Conservation (phyloP, 305 asterid genomes). For the Euphrasia arctica region DNA sequence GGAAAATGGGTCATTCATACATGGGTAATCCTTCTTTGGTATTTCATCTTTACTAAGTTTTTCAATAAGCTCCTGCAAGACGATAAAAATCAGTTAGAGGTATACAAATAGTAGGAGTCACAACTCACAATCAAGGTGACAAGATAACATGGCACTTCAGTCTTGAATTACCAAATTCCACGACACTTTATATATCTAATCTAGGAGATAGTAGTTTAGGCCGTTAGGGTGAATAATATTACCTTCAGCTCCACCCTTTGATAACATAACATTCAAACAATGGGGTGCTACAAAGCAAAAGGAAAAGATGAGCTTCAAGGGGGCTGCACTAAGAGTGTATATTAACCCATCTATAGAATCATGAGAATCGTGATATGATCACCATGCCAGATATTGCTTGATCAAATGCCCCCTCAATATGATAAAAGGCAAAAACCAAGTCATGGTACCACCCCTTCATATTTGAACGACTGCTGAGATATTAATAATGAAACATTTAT, state of each 20-base stretch:
- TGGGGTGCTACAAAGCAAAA: not conserved
- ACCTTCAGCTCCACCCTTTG: constrained; percentile 7
- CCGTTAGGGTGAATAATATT: no score
- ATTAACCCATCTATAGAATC: not conserved
- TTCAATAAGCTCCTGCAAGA: constrained; percentile 79
- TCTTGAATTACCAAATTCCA: constrained; percentile 1
- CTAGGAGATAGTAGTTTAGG: not conserved
- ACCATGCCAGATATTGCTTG: constrained; percentile 4
- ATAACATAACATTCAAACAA: not conserved
- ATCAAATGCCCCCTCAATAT: not conserved
- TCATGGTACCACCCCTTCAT: constrained; percentile 1
- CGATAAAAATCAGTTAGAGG: constrained; percentile 21
- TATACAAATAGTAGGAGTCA: not conserved
- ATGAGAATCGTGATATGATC: constrained; percentile 4
- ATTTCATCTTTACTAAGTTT: constrained; percentile 81
- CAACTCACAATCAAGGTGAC: constrained; percentile 6
- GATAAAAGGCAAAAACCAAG: constrained; percentile 3
- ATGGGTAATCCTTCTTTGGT: constrained; percentile 79
- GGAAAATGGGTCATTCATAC: constrained; percentile 98
- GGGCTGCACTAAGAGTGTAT: no score
- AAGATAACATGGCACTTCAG: constrained; percentile 15
- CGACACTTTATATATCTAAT: no score
- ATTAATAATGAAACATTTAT: not conserved
- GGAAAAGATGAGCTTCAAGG: not conserved
- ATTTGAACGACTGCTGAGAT: not conserved